Conservation (phyloP, 495 filamentous ascomycete species). For the Penicillium alfredii region DNA sequence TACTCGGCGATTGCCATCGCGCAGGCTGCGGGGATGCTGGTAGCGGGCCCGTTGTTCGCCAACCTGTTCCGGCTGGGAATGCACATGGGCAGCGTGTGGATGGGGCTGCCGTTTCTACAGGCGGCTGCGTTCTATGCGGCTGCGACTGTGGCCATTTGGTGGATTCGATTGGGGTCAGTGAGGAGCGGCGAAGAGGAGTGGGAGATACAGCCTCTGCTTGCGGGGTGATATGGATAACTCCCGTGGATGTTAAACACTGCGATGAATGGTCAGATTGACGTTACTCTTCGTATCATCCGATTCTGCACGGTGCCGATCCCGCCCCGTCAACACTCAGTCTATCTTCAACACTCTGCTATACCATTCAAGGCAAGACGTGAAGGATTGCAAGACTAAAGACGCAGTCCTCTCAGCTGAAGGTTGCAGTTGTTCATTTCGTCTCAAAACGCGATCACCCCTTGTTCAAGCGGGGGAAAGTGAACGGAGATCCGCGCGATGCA, state of each 20-base stretch:
- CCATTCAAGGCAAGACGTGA: conserved; percentile 7
- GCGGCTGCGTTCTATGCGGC: conserved; percentile 16
- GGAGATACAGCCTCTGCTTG: conserved; percentile 8
- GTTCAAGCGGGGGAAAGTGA: too few species aligned
- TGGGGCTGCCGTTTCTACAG: conserved; percentile 29
- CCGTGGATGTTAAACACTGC: too few species aligned
- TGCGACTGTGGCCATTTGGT: conserved; percentile 13
- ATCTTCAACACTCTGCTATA: neutral
- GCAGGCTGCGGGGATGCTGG: conserved; percentile 23
- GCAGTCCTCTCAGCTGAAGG: too few species aligned
- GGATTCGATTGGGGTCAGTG: conserved; percentile 8
- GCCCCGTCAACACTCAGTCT: too few species aligned
- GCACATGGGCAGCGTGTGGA: conserved; percentile 30
- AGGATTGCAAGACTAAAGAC: too few species aligned
- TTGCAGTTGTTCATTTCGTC: too few species aligned
- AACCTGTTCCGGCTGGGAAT: conserved; percentile 33
- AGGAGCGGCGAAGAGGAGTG: conserved; percentile 13
- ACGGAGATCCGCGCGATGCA: conserved; percentile 27
- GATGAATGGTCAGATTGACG: too few species aligned
- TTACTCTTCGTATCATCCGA: neutral
- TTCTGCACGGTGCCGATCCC: too few species aligned
- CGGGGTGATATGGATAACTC: too few species aligned
- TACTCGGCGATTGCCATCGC: conserved; percentile 32
- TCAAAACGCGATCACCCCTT: too few species aligned
- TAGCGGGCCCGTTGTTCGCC: conserved; percentile 33